A percentile compares a stretch with the other conserved stretches of the same genome.
phyloP scores from a whole-genome alignment of 441 rosid species.

The Pelargonium citronellum region DNA sequence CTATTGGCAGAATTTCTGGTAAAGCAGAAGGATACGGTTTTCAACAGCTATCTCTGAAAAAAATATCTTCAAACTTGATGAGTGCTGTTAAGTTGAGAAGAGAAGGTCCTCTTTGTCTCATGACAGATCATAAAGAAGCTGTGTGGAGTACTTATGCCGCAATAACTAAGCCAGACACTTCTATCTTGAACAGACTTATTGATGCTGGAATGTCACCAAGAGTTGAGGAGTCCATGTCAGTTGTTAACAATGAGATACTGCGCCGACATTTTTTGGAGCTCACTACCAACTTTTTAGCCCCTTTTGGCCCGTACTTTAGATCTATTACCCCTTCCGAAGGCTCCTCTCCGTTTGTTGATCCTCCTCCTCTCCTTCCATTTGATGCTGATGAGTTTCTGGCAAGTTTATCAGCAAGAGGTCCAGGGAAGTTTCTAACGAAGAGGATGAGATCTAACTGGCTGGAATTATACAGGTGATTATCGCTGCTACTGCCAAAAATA shows the following conservation, averaged over 20 bases:
- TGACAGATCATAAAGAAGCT: constrained; percentile 98
- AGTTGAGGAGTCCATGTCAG: constrained; percentile 98
- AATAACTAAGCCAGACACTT: constrained; percentile 89
- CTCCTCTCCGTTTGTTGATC: constrained; percentile 77
- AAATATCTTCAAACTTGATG: constrained; percentile 70
- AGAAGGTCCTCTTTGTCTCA: constrained; percentile 94
- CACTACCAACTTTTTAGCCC: constrained; percentile 90
- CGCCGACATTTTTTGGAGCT: constrained; percentile 96
- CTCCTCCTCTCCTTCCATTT: constrained; percentile 73
- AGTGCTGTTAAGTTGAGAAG: constrained; percentile 78
- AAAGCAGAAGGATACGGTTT: constrained; percentile 68
- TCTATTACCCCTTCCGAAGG: constrained; percentile 80
- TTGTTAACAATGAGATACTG: constrained; percentile 90
- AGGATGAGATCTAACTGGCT: constrained; percentile 98
- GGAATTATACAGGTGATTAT: constrained; percentile 74
- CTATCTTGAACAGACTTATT: constrained; percentile 83
- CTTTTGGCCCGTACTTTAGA: constrained; percentile 90
- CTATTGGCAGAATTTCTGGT: constrained; percentile 59
- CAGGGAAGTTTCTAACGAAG: constrained; percentile 83
- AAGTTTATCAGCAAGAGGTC: constrained; percentile 78
- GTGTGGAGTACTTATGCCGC: constrained; percentile 80
- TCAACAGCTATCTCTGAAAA: constrained; percentile 72
- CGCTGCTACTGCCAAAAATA: constrained; percentile 11
- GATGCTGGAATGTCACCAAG: constrained; percentile 94
- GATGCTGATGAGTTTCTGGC: constrained; percentile 62